Evolutionary conservation across 805 yeast species (phyloP).

Genomic region (Saccharomycopsis selenospora): DNA sequence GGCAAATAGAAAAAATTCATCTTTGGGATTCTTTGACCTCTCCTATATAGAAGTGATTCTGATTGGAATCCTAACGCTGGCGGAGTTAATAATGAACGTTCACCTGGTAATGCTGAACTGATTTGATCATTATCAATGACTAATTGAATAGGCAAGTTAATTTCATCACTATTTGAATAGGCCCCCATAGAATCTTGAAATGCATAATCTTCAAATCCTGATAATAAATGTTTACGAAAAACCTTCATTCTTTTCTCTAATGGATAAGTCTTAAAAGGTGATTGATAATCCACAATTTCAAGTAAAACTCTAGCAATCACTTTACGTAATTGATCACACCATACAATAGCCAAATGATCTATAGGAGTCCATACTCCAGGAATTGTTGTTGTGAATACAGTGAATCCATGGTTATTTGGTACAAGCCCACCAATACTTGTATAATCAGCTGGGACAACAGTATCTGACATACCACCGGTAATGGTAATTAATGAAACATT

Average conservation of each 20-base stretch:
- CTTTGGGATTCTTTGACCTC: constrained; percentile 18
- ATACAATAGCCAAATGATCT: constrained; percentile 90
- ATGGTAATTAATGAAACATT: constrained; percentile 72
- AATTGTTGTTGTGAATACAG: constrained; percentile 77
- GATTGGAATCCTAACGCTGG: constrained; percentile 5
- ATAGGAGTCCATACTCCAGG: constrained; percentile 91
- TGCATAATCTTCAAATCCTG: constrained; percentile 50
- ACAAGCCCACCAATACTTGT: constrained; percentile 65
- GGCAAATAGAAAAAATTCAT: constrained; percentile 21
- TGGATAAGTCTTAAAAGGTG: constrained; percentile 43
- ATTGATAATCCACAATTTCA: constrained; percentile 46
- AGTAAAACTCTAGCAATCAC: constrained; percentile 52
- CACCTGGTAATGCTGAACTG: constrained; percentile 20
- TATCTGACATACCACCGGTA: constrained; percentile 81
- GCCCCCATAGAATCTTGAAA: constrained; percentile 1
- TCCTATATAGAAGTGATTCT: neutral
- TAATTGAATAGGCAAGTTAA: constrained; percentile 20
- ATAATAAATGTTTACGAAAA: constrained; percentile 38
- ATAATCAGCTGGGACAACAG: constrained; percentile 83
- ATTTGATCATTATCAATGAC: constrained; percentile 24
- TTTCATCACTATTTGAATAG: neutral
- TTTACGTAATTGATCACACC: constrained; percentile 86
- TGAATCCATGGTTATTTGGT: constrained; percentile 71
- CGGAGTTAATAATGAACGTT: constrained; percentile 13
- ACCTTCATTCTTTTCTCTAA: constrained; percentile 51